Base-by-base conservation (phyloP, 441 rosid species). In the Populus tomentosa region DNA sequence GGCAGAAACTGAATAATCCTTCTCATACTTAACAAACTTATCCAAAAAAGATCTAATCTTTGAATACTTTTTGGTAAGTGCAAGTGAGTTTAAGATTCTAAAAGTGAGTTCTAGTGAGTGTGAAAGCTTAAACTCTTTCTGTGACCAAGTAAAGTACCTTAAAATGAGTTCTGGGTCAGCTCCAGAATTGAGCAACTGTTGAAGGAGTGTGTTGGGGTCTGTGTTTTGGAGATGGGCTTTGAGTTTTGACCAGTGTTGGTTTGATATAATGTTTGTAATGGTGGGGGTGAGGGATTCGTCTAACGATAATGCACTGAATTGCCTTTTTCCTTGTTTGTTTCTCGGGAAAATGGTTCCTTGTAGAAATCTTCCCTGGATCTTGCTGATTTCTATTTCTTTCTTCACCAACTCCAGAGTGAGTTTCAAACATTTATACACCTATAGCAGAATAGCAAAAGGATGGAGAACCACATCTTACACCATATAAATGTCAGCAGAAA, bases 311-410 rank as follows among this genome's bases (percentile, higher is more conserved):
- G 89, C 82, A 73, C 78, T 79, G 82, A 84, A 77, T 16, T 73
- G 70, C 72, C 83, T 69, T 36, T 80, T 2, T 32, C 28, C 36
- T 20, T 53, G 85, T 75, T 78, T 80, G 79, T 73, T 78, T 75
- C 74, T 69, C 13, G 35, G 68, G 82, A 67, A 83, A 36, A 72
- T 5, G 64, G 61, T 74, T 28, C 62, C 63, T 64, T 3, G n/a
- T 20, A 38, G 71, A 68, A 65, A 77, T 24, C 56, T 79, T 30
- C 80, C 77, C 42, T 5, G 36, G 36, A 35, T 92, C 87, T 86
- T 95, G 88, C 89, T 94, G 78, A 94, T 91, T 84, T 95, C 98
- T 89, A 90, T 85, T 84, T 95, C 99, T 81, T 92, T 90, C 84
- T 95, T 92, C 79, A 91, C 81, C 80, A 92, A 78, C 65, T 88